Conservation (phyloP, 768 basidiomycete genomes). For the Sarcodon sp. region DNA sequence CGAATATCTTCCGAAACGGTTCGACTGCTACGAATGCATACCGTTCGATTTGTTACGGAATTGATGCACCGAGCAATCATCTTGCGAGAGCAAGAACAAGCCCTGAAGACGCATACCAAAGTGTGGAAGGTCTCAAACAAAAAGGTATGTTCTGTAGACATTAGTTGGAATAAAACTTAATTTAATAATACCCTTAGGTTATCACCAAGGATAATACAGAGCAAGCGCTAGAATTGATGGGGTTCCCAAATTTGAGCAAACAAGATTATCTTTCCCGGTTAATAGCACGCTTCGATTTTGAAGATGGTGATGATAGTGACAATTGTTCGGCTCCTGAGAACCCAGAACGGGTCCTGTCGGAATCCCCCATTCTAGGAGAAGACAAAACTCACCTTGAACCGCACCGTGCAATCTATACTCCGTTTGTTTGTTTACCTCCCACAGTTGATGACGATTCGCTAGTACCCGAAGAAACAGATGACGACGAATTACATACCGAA, state of each 20-base stretch:
- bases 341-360: slow-evolving; percentile 5
- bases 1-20: slow-evolving; percentile 37
- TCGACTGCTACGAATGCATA: slow-evolving; percentile 27
- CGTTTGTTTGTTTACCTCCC: slow-evolving; percentile 21
- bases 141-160: slow-evolving; percentile 21
- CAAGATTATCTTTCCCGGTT: slow-evolving; percentile 27
- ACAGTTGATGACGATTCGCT: slow-evolving; percentile 13
- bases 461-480: slow-evolving; percentile 21
- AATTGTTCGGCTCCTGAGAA: slow-evolving; percentile 1
- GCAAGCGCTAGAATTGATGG: slow-evolving; percentile 36
- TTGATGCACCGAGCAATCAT: slow-evolving; percentile 38
- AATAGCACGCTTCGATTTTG: slow-evolving; percentile 7
- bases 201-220: slow-evolving; percentile 25
- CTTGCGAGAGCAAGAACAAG: slow-evolving; percentile 43
- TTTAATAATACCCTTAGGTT: slow-evolving; percentile 21
- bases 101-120: slow-evolving; percentile 43
- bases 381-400: slow-evolving; percentile 6
- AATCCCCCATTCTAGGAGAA: not conserved
- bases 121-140: slow-evolving; percentile 39
- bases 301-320: slow-evolving; percentile 6
- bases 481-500: slow-evolving; percentile 23
- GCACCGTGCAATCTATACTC: slow-evolving; percentile 21
- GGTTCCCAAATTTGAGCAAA: slow-evolving; percentile 22
- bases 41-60: slow-evolving; percentile 38
- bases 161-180: not conserved